Evolutionary conservation across 1,284 basidiomycete species (phyloP).

Genomic region (Farysia itapuensis): DNA sequence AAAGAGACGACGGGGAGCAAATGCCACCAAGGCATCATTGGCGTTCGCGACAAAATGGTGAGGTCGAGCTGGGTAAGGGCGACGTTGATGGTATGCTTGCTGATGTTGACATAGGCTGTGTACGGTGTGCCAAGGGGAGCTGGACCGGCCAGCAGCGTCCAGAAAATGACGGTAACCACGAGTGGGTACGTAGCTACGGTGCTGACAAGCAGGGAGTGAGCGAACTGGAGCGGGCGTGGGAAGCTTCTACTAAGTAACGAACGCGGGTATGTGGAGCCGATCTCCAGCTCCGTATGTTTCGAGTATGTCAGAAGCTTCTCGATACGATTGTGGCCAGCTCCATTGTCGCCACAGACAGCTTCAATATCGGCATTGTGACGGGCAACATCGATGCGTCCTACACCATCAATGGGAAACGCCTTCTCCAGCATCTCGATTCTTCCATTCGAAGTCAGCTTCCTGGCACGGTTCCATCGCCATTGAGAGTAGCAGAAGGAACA

Average conservation of each 20-base stretch:
- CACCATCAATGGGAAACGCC: slow-evolving; percentile 17
- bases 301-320: slow-evolving; percentile 8
- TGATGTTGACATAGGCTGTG: slow-evolving; percentile 68
- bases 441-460: not conserved
- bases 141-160: slow-evolving; percentile 64
- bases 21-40: slow-evolving; percentile 66
- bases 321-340: slow-evolving; percentile 9
- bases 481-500: slow-evolving; percentile 10
- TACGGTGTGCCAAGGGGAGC: slow-evolving; percentile 65
- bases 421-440: slow-evolving; percentile 26
- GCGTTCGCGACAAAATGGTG: slow-evolving; percentile 64
- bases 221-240: slow-evolving; percentile 19
- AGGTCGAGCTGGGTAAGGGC: slow-evolving; percentile 68
- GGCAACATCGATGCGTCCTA: slow-evolving; percentile 13
- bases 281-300: slow-evolving; percentile 6
- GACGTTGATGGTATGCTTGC: slow-evolving; percentile 69
- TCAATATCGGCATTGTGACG: slow-evolving; percentile 9
- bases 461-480: slow-evolving; percentile 11
- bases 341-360: slow-evolving; percentile 13
- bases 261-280: slow-evolving; percentile 10
- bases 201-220: slow-evolving; percentile 18
- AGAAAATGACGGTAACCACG: slow-evolving; percentile 71
- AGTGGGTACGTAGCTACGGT: slow-evolving; percentile 64
- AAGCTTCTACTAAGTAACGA: slow-evolving; percentile 15
- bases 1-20: slow-evolving; percentile 64